These are phyloP conservation scores for Yamadazyma phyllophila DNA, from an alignment of 805 yeast species.

Conservation along the genomic window DNA sequence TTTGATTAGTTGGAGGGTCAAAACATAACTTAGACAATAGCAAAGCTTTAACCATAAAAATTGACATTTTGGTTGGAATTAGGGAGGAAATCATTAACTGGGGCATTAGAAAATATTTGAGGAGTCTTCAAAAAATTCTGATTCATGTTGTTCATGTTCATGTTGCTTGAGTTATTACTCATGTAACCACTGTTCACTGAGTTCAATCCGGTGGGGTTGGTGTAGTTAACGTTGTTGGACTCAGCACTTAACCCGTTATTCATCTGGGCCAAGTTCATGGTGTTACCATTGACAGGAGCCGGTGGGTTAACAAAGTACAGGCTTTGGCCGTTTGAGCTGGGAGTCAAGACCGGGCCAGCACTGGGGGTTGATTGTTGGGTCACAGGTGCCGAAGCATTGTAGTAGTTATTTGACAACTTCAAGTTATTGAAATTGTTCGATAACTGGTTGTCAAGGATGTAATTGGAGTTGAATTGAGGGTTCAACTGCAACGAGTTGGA, in stretches of 20 bases:
- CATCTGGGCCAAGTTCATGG: background rate
- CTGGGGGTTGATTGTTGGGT: slow-evolving; percentile 3
- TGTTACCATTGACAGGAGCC: background rate
- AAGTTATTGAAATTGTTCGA: slow-evolving; percentile 12
- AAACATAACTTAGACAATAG: background rate
- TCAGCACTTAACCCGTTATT: background rate
- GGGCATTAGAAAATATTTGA: slow-evolving; percentile 20
- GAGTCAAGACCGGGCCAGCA: background rate
- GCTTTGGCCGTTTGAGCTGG: background rate
- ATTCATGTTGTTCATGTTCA: slow-evolving; percentile 8
- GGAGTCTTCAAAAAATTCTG: slow-evolving; percentile 15
- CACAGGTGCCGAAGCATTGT: background rate
- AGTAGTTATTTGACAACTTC: slow-evolving; percentile 4
- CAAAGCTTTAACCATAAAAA: slow-evolving; percentile 6
- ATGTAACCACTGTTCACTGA: slow-evolving; percentile 1
- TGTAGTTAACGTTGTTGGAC: background rate
- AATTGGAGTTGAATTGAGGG: slow-evolving; percentile 6
- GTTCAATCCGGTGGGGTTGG: background rate
- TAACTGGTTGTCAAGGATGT: slow-evolving; percentile 11
- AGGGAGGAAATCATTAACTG: slow-evolving; percentile 13
- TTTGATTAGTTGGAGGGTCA: background rate
- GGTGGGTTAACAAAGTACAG: slow-evolving; percentile 1
- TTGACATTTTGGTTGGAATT: slow-evolving; percentile 13
- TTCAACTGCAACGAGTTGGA: slow-evolving; percentile 15
- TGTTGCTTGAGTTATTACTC: slow-evolving; percentile 2